Conservation (phyloP, 2,329 filamentous ascomycete species). For the Epichloe baconii region DNA sequence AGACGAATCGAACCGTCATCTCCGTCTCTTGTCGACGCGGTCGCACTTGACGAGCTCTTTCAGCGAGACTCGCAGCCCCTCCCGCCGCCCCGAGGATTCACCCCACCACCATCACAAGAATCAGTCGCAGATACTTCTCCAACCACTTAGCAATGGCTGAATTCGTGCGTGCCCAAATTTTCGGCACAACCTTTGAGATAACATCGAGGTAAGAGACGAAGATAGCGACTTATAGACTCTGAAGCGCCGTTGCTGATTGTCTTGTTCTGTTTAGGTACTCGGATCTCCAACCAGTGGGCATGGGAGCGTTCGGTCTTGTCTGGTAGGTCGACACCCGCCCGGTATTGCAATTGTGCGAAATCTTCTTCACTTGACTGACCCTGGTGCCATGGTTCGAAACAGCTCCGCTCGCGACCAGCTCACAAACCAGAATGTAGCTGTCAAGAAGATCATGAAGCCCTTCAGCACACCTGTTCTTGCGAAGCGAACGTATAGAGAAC, state of each 20-base stretch:
- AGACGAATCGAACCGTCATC: neutral
- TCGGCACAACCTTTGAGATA: conserved; percentile 98
- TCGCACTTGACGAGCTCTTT: neutral
- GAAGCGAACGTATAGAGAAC: conserved; percentile 92
- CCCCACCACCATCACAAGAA: neutral
- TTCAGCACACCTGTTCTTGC: conserved; percentile 98
- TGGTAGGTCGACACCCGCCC: conserved; percentile 49
- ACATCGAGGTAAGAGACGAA: conserved; percentile 67
- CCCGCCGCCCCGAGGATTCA: neutral
- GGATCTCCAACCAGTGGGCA: conserved; percentile 94
- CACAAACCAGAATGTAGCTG: conserved; percentile 88
- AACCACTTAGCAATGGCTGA: conserved; percentile 69
- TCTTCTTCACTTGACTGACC: neutral
- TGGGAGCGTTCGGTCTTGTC: conserved; percentile 96
- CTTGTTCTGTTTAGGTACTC: conserved; percentile 55
- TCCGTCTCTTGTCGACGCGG: neutral
- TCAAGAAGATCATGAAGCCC: conserved; percentile 99
- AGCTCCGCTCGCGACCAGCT: conserved; percentile 97
- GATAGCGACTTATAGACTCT: neutral
- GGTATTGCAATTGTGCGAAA: neutral
- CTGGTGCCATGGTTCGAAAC: conserved; percentile 2
- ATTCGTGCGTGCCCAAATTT: conserved; percentile 98
- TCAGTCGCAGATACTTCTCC: neutral
- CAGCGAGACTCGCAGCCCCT: neutral
- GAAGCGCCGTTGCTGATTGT: neutral